phyloP scores from a whole-genome alignment of 345 rosid genomes.

The Euphorbia tirucalli region DNA sequence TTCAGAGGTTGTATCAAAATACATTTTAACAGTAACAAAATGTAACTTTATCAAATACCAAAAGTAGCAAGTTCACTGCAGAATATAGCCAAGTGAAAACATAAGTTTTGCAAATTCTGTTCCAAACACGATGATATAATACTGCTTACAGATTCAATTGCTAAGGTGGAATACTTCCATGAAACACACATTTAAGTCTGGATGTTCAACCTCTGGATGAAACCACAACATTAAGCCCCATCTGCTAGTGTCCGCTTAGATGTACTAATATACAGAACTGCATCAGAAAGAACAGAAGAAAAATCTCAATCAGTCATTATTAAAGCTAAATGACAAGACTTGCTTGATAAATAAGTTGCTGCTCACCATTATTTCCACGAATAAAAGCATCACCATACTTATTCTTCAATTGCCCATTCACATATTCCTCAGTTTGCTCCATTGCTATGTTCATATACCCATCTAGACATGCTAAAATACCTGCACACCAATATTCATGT shows the following conservation, averaged over 20 bases:
- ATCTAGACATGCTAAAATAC: slow-evolving; percentile 82
- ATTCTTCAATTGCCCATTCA: slow-evolving; percentile 89
- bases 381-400: slow-evolving; percentile 95
- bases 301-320: not conserved
- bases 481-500: slow-evolving; percentile 31
- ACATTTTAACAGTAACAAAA: too few relatives aligned
- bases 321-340: not conserved
- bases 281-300: slow-evolving; percentile 17
- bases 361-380: slow-evolving; percentile 85
- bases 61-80: too few relatives aligned
- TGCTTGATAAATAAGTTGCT: not conserved
- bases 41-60: too few relatives aligned
- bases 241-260: slow-evolving; percentile 76
- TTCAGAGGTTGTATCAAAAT: too few relatives aligned
- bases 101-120: too few relatives aligned
- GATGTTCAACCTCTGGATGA: too few relatives aligned
- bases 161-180: too few relatives aligned
- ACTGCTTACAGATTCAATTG: too few relatives aligned
- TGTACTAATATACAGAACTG: slow-evolving; percentile 95
- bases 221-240: slow-evolving; percentile 33
- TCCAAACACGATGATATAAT: too few relatives aligned
- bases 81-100: too few relatives aligned
- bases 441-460: slow-evolving; percentile 97
- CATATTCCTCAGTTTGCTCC: slow-evolving; percentile 96
- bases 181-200: too few relatives aligned